Conservation (phyloP, 1,139 yeast genomes). For the Taphrina pruni region DNA sequence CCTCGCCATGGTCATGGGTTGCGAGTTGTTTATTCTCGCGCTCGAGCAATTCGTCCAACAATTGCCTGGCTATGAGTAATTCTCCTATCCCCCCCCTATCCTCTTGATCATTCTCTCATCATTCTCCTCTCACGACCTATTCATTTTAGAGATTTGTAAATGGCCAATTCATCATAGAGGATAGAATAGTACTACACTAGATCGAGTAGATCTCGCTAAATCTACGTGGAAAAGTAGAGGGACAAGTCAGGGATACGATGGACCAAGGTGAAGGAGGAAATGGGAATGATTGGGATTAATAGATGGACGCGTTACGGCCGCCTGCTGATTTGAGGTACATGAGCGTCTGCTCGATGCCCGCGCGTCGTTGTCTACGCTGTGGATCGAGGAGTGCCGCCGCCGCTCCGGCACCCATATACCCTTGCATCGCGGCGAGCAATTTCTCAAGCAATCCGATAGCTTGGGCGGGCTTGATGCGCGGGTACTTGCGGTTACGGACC, state of each 20-base stretch:
- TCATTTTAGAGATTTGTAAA: no score
- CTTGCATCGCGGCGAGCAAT: constrained; percentile 44
- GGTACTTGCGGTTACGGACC: constrained; percentile 64
- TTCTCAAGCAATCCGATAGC: constrained; percentile 62
- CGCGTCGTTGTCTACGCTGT: constrained; percentile 8
- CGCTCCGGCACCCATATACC: constrained; percentile 20
- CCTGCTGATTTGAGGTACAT: constrained; percentile 13
- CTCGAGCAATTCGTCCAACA: constrained; percentile 27
- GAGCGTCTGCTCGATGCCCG: constrained; percentile 29
- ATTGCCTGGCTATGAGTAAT: constrained; percentile 23
- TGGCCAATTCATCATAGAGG: no score
- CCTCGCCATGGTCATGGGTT: constrained; percentile 30
- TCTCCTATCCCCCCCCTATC: neutral
- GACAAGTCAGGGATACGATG: no score
- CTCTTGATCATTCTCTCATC: no score
- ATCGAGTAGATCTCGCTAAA: no score
- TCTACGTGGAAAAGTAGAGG: no score
- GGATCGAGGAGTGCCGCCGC: constrained; percentile 6
- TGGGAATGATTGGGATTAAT: neutral
- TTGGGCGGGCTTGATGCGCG: constrained; percentile 65
- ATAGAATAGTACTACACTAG: no score
- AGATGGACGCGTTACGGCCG: constrained; percentile 18
- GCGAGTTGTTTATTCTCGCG: constrained; percentile 34
- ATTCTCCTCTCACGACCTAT: no score
- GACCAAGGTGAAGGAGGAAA: neutral